Conservation (phyloP, 2,329 filamentous ascomycete species). For the Penicillium sp. region DNA sequence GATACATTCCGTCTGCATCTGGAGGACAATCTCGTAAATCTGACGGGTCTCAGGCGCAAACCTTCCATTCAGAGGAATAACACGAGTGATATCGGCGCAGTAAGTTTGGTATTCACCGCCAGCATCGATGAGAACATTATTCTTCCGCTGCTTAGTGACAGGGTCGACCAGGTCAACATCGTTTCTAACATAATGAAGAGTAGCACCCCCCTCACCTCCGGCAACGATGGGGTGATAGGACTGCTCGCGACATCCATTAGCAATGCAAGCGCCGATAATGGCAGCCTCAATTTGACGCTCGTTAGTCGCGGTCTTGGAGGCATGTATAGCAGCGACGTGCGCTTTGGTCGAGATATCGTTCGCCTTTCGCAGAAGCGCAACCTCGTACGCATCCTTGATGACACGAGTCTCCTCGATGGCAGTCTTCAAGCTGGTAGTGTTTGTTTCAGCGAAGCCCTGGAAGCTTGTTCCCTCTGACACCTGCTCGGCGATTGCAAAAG, state of each 20-base stretch:
- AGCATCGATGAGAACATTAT: conserved; percentile 76
- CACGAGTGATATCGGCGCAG: conserved; percentile 81
- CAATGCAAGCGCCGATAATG: conserved; percentile 64
- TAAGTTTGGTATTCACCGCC: conserved; percentile 79
- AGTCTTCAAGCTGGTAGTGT: conserved; percentile 52
- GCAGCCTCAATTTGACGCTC: conserved; percentile 77
- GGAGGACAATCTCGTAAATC: conserved; percentile 68
- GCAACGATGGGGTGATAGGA: conserved; percentile 86
- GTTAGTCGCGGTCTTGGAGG: conserved; percentile 56
- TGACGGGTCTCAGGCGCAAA: conserved; percentile 61
- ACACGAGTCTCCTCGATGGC: conserved; percentile 75
- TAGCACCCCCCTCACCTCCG: conserved; percentile 70
- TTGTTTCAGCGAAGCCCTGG: conserved; percentile 57
- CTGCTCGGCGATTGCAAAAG: conserved; percentile 72
- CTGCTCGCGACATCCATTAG: conserved; percentile 64
- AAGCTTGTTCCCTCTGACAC: conserved; percentile 65
- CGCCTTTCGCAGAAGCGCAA: conserved; percentile 70
- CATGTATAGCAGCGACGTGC: conserved; percentile 62
- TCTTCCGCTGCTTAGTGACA: conserved; percentile 39
- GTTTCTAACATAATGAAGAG: conserved; percentile 79
- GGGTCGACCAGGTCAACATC: conserved; percentile 57
- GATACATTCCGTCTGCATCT: conserved; percentile 73
- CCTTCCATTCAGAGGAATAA: conserved; percentile 64
- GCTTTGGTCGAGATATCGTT: conserved; percentile 70
- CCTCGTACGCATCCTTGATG: conserved; percentile 76